Evolutionary conservation across 805 yeast genomes (phyloP).

Genomic region (Pichia nanzhaoensis): DNA sequence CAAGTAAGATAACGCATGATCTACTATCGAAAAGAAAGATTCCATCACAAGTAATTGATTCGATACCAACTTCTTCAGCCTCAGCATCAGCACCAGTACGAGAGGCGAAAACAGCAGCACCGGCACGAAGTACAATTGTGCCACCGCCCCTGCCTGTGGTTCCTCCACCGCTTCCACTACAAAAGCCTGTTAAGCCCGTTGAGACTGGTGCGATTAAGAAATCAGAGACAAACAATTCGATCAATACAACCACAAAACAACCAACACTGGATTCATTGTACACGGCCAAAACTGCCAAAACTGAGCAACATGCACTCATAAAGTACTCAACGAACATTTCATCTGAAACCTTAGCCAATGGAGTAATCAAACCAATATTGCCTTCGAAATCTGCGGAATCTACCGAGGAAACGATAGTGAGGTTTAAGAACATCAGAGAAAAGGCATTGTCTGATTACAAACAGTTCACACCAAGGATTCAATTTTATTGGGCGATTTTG

Average conservation of each 20-base stretch:
- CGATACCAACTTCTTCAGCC: not conserved
- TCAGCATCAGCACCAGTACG: not conserved
- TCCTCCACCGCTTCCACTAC: not conserved
- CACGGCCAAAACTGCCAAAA: not conserved
- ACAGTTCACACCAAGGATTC: conserved; percentile 43
- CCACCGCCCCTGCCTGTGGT: not conserved
- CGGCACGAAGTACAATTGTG: not conserved
- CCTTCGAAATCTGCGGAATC: conserved; percentile 28
- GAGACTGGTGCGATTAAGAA: not conserved
- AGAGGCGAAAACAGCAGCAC: not conserved
- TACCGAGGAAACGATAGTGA: conserved; percentile 19
- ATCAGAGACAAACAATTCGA: not conserved
- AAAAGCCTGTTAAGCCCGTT: not conserved
- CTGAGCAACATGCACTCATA: conserved; percentile 1
- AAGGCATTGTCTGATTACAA: conserved; percentile 31
- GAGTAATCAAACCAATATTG: conserved; percentile 25
- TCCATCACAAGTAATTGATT: conserved; percentile 19
- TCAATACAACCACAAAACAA: not conserved
- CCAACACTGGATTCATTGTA: conserved; percentile 8
- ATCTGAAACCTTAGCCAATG: conserved; percentile 20
- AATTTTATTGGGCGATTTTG: conserved; percentile 56
- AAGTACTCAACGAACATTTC: conserved; percentile 17
- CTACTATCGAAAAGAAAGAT: conserved; percentile 19
- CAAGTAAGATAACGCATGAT: not conserved
- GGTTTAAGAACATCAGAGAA: conserved; percentile 28